Evolutionary conservation across 2,329 filamentous ascomycete species (phyloP), one percentile per base, ranked within the genome.

Genomic region (Coniochaeta ligniaria): DNA sequence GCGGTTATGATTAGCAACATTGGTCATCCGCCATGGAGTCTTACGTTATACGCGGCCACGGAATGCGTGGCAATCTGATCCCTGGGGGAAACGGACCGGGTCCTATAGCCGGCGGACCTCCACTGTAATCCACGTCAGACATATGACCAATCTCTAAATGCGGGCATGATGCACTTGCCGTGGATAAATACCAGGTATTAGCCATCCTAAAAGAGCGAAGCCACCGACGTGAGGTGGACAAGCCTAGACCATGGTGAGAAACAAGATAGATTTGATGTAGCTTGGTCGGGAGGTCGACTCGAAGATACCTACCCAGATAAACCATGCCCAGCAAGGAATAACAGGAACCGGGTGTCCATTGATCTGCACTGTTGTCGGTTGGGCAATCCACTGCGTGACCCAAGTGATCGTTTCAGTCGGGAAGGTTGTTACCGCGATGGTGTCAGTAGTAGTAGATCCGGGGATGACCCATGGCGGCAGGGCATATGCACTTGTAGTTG

Each of bases 291-390:
- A 38, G 9, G 12, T 6, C 12, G 35, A 7, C 16, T 12, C 31
- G 6, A 16, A 38, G 12, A 17, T 38, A 36, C 52, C 3, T 56
- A 56, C 52, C 52, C 52, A 56, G 14, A 56, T 56, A 20, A 61
- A 61, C 60, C 60, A 61, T 4, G 35, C 58, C 60, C 60, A 61
- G 58, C 60, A 61, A n/a, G 60, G 58, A 45, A 61, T 61, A 11
- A 61, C 52, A 33, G 60, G 58, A 3, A 59, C 38, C 12, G 60
- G 60, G 8, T 54, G 12, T 6, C 41, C 58, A 31, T 58, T 22
- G 7, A 57, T 55, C 3, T 54, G 24, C 11, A 28, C 58, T 24
- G 60, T 61, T 12, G 58, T 56, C 9, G 52, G 52, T 35, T 35
- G 16, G 6, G 52, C 5, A 20, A 33, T 20, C 52, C 52, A 56